These are phyloP conservation scores for Flagelloscypha sp. DNA, from an alignment of 768 basidiomycete genomes.

Conservation along the genomic window DNA sequence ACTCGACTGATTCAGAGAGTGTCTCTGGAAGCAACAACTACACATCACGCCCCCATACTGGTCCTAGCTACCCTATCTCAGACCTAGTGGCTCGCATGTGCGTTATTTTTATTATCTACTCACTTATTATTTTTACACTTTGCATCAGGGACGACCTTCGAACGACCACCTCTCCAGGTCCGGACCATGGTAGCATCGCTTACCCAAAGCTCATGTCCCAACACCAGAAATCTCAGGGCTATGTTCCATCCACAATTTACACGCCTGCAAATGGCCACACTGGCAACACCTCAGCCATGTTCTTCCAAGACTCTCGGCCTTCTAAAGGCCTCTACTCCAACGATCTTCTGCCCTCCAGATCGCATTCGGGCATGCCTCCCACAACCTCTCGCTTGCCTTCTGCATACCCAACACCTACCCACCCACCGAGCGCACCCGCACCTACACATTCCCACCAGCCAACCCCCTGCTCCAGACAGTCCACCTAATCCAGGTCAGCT, in stretches of 20 bases:
- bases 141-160: no score
- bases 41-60: no score
- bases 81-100: no score
- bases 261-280: slow-evolving; percentile 42
- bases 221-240: slow-evolving; percentile 73
- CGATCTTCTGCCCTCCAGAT: slow-evolving; percentile 25
- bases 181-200: slow-evolving; percentile 36
- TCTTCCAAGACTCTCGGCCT: no score
- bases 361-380: slow-evolving; percentile 17
- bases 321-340: slow-evolving; percentile 21
- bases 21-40: no score
- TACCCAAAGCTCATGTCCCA: slow-evolving; percentile 73
- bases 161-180: slow-evolving; percentile 63
- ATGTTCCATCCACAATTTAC: slow-evolving; percentile 66
- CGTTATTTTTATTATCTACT: not conserved
- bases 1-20: slow-evolving; percentile 4
- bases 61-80: no score
- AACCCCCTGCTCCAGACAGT: slow-evolving; percentile 26
- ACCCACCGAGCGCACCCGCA: slow-evolving; percentile 13
- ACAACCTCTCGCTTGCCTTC: no score
- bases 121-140: not conserved
- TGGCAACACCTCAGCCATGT: slow-evolving; percentile 2
- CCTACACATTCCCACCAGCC: no score
- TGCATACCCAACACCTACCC: slow-evolving; percentile 17
- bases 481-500: no score